These are phyloP conservation scores for Rubia balearica DNA, from an alignment of 305 asterid species.

Conservation along the genomic window DNA sequence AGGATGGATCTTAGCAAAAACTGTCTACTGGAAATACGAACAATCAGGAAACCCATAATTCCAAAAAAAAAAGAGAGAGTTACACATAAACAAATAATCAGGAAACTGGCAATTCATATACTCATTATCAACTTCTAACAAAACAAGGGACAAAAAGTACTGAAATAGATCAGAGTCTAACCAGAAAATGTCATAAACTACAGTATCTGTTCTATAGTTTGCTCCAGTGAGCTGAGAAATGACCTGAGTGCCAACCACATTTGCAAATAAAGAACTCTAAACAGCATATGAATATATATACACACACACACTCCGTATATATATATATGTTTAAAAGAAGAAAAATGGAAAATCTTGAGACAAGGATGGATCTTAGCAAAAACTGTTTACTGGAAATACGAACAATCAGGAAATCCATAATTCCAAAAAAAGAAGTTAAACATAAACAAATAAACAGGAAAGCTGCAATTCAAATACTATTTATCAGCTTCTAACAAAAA, in stretches of 20 bases:
- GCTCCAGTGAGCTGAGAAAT: constrained; percentile 57
- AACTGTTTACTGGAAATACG: neutral
- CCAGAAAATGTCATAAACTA: constrained; percentile 39
- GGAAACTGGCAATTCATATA: too few relatives aligned
- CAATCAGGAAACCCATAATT: neutral
- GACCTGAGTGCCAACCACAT: constrained; percentile 91
- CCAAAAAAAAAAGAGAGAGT: neutral
- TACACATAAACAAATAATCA: neutral
- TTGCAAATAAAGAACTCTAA: constrained; percentile 80
- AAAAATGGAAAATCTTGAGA: neutral
- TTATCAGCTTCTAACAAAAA: neutral
- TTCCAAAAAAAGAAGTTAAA: neutral
- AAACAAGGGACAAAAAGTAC: neutral
- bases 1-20: neutral
- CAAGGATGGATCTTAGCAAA: neutral
- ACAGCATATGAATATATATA: too few relatives aligned
- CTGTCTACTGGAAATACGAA: neutral
- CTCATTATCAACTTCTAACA: neutral
- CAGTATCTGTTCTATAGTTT: constrained; percentile 21
- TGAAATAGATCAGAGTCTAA: constrained; percentile 22
- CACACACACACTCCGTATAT: too few relatives aligned
- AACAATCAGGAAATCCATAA: neutral
- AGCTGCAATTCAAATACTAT: too few relatives aligned
- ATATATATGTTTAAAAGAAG: neutral
- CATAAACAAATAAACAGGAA: neutral